Evolutionary conservation across 2,329 filamentous ascomycete genomes (phyloP).

Genomic region (Camillea tinctor): DNA sequence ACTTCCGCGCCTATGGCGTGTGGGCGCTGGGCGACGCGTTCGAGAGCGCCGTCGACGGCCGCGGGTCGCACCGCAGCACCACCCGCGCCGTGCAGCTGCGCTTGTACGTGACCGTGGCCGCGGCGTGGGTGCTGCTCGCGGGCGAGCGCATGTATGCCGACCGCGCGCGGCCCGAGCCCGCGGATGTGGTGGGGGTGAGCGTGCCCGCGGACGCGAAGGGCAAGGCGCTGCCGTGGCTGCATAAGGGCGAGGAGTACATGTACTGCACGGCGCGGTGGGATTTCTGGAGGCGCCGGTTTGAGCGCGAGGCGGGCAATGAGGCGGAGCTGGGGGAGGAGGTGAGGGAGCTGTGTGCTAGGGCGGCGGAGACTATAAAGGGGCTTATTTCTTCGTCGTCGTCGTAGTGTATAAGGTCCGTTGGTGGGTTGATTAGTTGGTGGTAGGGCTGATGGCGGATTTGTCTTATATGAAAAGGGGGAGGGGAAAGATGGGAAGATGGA

Average conservation of each 20-base stretch:
- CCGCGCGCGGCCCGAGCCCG: too few species aligned
- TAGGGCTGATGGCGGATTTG: too few species aligned
- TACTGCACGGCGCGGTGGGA: constrained; percentile 7
- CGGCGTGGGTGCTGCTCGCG: constrained; percentile 12
- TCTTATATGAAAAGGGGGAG: too few species aligned
- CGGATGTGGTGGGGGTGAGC: neutral
- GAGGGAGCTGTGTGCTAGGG: constrained; percentile 4
- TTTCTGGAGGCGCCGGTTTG: constrained; percentile 9
- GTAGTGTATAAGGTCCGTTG: neutral
- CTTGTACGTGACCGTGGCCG: neutral
- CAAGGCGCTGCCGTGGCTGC: constrained; percentile 9
- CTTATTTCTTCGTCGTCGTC: neutral
- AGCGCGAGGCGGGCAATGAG: constrained; percentile 8
- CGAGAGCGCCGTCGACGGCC: constrained; percentile 1
- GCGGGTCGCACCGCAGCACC: neutral
- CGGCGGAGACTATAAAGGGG: constrained; percentile 5
- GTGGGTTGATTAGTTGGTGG: too few species aligned
- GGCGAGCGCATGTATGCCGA: constrained; percentile 4
- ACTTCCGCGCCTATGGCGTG: neutral
- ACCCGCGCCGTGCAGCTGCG: neutral
- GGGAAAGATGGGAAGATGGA: too few species aligned
- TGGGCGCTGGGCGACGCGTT: constrained; percentile 35
- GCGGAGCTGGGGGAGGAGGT: constrained; percentile 7
- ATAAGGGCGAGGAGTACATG: neutral
- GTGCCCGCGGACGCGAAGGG: neutral